A percentile compares a stretch with the other conserved stretches of the same genome.
These are phyloP conservation scores for Phytophthora kernoviae DNA, from an alignment of 352 stramenopile genomes.

Conservation along the genomic window DNA sequence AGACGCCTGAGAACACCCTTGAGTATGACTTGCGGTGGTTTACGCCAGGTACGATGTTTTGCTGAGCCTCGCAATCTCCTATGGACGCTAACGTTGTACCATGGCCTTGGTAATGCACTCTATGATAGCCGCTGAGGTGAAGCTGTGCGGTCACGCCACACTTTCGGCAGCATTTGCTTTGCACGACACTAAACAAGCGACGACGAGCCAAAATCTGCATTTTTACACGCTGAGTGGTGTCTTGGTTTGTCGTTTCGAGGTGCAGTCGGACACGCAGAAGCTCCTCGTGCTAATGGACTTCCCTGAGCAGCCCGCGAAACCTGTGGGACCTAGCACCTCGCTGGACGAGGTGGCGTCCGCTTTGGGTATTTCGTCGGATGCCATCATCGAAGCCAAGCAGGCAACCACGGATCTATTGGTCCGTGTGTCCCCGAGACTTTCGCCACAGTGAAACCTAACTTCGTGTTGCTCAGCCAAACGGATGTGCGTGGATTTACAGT, in stretches of 20 bases:
- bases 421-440: conserved; percentile 29
- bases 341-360: conserved; percentile 14
- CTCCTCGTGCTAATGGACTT: conserved; percentile 70
- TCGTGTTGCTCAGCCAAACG: conserved; percentile 18
- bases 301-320: conserved; percentile 28
- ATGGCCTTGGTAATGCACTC: conserved; percentile 6
- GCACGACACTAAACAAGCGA: conserved; percentile 56
- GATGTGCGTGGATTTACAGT: conserved; percentile 18
- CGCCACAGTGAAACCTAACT: conserved; percentile 20
- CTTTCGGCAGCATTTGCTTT: conserved; percentile 85
- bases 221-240: conserved; percentile 78
- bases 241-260: conserved; percentile 42
- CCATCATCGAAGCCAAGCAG: conserved; percentile 29
- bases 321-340: conserved; percentile 9
- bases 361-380: conserved; percentile 13
- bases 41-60: conserved; percentile 43
- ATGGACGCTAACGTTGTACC: conserved; percentile 6
- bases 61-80: neutral
- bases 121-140: conserved; percentile 65
- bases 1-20: conserved; percentile 8
- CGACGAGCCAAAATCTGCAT: conserved; percentile 39
- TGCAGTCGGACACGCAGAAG: conserved; percentile 18
- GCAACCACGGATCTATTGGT: conserved; percentile 34
- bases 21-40: conserved; percentile 73
- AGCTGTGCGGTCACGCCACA: conserved; percentile 93